Evolutionary conservation across 2,329 filamentous ascomycete genomes (phyloP).

Genomic region (Talaromyces sp.): DNA sequence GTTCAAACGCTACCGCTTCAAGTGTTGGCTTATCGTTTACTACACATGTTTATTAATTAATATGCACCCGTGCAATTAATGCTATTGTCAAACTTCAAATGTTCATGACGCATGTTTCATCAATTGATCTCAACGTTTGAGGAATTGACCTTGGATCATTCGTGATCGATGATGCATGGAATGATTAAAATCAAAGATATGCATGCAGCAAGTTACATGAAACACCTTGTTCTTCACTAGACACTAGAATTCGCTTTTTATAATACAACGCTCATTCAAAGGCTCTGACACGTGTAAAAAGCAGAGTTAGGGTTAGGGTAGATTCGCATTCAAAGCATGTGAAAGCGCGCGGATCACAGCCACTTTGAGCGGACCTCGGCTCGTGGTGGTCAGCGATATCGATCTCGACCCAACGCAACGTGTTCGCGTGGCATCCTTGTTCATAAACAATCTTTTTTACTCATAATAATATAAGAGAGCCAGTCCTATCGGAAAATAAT

Average conservation of each 20-base stretch:
- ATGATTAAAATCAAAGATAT: neutral
- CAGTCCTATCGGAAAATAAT: neutral
- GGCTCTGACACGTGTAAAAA: neutral
- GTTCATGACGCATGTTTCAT: too few species aligned
- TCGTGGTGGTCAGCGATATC: neutral
- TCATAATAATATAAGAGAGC: neutral
- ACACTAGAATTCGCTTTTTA: neutral
- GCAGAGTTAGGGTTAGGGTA: neutral
- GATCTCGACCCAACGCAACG: neutral
- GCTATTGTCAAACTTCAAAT: neutral
- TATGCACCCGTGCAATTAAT: neutral
- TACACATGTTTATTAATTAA: too few species aligned
- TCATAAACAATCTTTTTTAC: neutral
- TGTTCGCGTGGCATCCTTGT: neutral
- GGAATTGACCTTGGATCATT: neutral
- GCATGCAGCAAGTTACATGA: too few species aligned
- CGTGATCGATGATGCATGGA: neutral
- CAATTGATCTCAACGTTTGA: neutral
- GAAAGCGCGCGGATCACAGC: neutral
- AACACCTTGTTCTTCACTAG: too few species aligned
- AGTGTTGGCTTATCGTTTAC: too few species aligned
- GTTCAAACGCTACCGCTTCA: too few species aligned
- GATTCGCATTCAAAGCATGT: neutral
- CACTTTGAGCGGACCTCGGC: neutral
- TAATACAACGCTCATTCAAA: neutral